Conservation (phyloP, 2,329 filamentous ascomycete species). For the Ophiocordyceps camponoti-leonardi region DNA sequence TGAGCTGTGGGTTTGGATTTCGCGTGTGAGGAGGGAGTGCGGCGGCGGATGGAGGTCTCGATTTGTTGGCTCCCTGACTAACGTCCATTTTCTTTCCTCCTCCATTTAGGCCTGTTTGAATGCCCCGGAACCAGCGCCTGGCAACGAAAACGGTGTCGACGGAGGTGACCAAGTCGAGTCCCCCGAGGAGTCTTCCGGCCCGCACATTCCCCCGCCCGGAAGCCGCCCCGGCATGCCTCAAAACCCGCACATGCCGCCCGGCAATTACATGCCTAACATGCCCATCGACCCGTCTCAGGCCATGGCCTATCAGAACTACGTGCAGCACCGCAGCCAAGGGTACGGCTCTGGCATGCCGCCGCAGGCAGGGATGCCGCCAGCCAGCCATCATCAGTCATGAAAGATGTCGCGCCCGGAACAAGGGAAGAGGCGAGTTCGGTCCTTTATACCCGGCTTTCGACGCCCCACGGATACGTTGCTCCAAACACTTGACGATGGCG, state of each 20-base stretch:
- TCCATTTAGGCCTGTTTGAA: constrained; percentile 78
- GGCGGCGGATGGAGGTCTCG: no score
- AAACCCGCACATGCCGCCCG: constrained; percentile 46
- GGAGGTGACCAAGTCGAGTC: constrained; percentile 67
- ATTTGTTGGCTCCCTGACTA: background rate
- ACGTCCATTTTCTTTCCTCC: constrained; percentile 9
- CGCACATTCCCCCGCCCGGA: constrained; percentile 50
- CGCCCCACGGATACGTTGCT: constrained; percentile 22
- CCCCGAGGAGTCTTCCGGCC: constrained; percentile 70
- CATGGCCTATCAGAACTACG: constrained; percentile 68
- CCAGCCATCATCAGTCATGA: constrained; percentile 66
- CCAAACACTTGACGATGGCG: constrained; percentile 10
- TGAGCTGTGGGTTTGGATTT: no score
- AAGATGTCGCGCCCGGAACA: constrained; percentile 1
- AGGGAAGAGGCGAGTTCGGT: constrained; percentile 8
- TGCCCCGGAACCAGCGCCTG: constrained; percentile 73
- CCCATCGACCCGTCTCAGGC: constrained; percentile 62
- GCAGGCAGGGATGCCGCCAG: constrained; percentile 63
- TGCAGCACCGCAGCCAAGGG: constrained; percentile 51
- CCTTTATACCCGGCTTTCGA: constrained; percentile 43
- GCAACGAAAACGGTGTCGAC: constrained; percentile 68
- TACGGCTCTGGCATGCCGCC: constrained; percentile 66
- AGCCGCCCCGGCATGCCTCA: constrained; percentile 48
- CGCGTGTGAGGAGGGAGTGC: no score
- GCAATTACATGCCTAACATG: constrained; percentile 45